phyloP scores from a whole-genome alignment of 1,139 yeast genomes.

The Debaryomyces sp. region DNA sequence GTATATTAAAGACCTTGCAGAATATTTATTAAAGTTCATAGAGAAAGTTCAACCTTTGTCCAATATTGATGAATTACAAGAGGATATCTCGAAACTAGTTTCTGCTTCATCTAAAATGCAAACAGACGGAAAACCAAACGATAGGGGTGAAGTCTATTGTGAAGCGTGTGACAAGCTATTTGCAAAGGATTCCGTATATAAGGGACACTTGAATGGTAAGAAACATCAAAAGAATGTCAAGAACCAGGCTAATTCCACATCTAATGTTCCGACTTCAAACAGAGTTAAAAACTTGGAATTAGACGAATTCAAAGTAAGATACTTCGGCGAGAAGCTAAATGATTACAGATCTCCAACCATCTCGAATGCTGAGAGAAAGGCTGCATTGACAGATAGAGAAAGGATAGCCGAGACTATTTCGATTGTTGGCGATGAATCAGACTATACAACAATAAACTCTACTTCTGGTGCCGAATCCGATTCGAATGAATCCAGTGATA shows the following conservation, averaged over 20 bases:
- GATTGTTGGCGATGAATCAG: constrained; percentile 38
- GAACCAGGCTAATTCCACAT: constrained; percentile 9
- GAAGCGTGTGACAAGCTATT: constrained; percentile 65
- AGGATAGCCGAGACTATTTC: constrained; percentile 51
- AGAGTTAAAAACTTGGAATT: constrained; percentile 1
- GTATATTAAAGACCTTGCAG: constrained; percentile 46
- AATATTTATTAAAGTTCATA: constrained; percentile 51
- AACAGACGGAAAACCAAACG: constrained; percentile 19
- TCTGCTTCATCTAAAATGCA: constrained; percentile 10
- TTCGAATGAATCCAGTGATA: constrained; percentile 19
- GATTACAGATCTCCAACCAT: constrained; percentile 51
- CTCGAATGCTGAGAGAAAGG: constrained; percentile 64
- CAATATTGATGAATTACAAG: constrained; percentile 36
- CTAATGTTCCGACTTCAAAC: constrained; percentile 7
- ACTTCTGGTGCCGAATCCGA: constrained; percentile 39
- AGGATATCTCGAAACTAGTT: constrained; percentile 36
- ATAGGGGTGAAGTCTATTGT: constrained; percentile 55
- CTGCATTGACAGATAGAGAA: constrained; percentile 77
- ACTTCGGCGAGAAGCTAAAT: constrained; percentile 35
- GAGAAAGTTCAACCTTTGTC: constrained; percentile 54
- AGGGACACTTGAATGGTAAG: constrained; percentile 73
- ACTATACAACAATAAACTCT: constrained; percentile 31
- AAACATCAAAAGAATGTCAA: constrained; percentile 63
- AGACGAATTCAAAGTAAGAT: constrained; percentile 37
- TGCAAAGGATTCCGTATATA: constrained; percentile 64